These are phyloP conservation scores for Amphicarpaea edgeworthii DNA, from an alignment of 306 rosid genomes.

Conservation along the genomic window DNA sequence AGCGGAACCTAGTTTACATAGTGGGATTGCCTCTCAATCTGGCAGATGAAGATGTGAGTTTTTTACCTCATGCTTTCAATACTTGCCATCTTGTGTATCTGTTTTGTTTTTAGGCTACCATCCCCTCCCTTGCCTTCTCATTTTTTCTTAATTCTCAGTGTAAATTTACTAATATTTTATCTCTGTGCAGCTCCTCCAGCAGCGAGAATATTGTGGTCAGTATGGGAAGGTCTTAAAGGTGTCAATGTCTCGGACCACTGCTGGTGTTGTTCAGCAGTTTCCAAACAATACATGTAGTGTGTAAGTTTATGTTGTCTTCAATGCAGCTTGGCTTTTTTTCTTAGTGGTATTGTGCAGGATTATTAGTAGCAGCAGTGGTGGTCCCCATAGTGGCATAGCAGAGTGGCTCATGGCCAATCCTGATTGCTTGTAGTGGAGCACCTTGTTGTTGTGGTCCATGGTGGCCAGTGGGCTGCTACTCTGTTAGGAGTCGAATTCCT, in stretches of 20 bases:
- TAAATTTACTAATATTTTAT: background rate
- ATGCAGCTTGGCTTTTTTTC: slow-evolving; percentile 7
- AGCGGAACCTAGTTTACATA: slow-evolving; percentile 96
- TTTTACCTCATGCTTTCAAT: slow-evolving; percentile 6
- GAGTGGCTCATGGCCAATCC: slow-evolving; percentile 3
- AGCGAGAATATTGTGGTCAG: slow-evolving; percentile 90
- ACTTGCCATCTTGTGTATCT: background rate
- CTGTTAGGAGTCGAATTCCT: background rate
- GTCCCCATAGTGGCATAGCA: background rate
- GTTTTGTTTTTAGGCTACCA: background rate
- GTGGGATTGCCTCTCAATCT: slow-evolving; percentile 73
- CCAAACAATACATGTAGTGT: slow-evolving; percentile 98
- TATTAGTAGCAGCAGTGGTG: slow-evolving; percentile 5
- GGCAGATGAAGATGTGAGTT: slow-evolving; percentile 88
- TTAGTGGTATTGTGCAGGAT: slow-evolving; percentile 7
- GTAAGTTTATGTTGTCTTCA: slow-evolving; percentile 64
- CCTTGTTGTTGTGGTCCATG: background rate
- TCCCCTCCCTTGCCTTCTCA: background rate
- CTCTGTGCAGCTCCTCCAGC: slow-evolving; percentile 85
- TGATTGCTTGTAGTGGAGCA: background rate
- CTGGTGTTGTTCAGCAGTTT: slow-evolving; percentile 96
- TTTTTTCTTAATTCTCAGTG: background rate
- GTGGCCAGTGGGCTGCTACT: background rate
- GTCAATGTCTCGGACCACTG: slow-evolving; percentile 95
- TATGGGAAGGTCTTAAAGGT: slow-evolving; percentile 97